phyloP scores from a whole-genome alignment of 2,329 filamentous ascomycete genomes.

The Sporothrix pallida region DNA sequence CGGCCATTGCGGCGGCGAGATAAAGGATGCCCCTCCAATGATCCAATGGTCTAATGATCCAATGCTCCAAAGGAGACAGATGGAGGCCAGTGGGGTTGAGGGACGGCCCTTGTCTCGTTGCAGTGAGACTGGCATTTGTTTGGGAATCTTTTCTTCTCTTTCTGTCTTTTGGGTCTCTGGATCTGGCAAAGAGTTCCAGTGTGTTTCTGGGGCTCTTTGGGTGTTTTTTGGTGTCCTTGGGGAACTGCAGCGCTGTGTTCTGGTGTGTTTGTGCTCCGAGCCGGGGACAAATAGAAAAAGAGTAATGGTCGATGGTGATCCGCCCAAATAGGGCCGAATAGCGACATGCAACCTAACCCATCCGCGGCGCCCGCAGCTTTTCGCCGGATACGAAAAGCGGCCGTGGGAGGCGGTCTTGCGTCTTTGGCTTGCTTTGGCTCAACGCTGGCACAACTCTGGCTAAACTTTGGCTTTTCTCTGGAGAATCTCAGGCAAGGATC shows the following conservation, averaged over 20 bases:
- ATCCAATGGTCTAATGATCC: too few relatives aligned
- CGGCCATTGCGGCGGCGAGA: not conserved
- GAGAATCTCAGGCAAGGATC: slow-evolving; percentile 9
- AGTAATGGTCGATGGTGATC: slow-evolving; percentile 33
- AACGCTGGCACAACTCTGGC: too few relatives aligned
- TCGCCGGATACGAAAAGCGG: slow-evolving; percentile 23
- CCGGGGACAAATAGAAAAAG: slow-evolving; percentile 33
- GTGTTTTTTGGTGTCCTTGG: not conserved
- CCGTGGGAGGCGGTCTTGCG: slow-evolving; percentile 17
- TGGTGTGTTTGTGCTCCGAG: slow-evolving; percentile 12
- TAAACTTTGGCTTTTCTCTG: not conserved
- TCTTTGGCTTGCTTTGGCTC: too few relatives aligned
- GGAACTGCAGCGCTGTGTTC: slow-evolving; percentile 25
- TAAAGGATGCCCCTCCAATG: slow-evolving; percentile 1
- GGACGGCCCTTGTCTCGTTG: not conserved
- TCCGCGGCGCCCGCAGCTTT: slow-evolving; percentile 32
- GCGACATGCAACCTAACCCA: slow-evolving; percentile 38
- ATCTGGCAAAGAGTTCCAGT: not conserved
- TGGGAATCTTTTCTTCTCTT: slow-evolving; percentile 4
- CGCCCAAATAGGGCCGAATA: slow-evolving; percentile 40
- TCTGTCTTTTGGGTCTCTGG: not conserved
- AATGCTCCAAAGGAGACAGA: not conserved
- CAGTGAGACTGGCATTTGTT: not conserved
- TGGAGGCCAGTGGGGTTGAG: not conserved
- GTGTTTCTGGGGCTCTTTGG: not conserved